These are phyloP conservation scores for Biscogniauxia mediterranea DNA, from an alignment of 2,329 filamentous ascomycete species.

Conservation along the genomic window DNA sequence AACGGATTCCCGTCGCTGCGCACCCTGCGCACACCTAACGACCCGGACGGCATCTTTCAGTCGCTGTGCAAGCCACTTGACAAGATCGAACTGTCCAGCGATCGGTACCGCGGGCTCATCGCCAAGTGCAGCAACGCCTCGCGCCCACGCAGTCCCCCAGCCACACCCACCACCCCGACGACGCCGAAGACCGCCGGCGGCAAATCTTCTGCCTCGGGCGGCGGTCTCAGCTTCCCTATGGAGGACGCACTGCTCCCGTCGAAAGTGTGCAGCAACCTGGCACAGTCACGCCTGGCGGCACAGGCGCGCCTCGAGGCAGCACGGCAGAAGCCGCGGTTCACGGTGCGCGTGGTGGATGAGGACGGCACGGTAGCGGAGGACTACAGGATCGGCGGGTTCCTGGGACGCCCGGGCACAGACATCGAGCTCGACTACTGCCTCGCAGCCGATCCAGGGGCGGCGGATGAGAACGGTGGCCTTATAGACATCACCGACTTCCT, in stretches of 20 bases:
- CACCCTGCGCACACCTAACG: slow-evolving; percentile 62
- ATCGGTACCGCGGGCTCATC: slow-evolving; percentile 42
- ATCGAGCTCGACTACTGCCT: slow-evolving; percentile 57
- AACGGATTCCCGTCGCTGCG: slow-evolving; percentile 62
- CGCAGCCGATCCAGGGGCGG: slow-evolving; percentile 53
- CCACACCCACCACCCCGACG: slow-evolving; percentile 36
- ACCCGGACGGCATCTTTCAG: slow-evolving; percentile 69
- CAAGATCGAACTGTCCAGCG: slow-evolving; percentile 49
- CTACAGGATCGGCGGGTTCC: slow-evolving; percentile 57
- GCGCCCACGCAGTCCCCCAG: slow-evolving; percentile 24
- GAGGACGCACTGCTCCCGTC: slow-evolving; percentile 26
- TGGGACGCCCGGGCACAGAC: slow-evolving; percentile 57
- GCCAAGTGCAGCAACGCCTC: slow-evolving; percentile 20
- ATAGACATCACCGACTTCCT: slow-evolving; percentile 52
- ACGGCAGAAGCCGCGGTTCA: slow-evolving; percentile 51
- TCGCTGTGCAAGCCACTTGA: slow-evolving; percentile 63
- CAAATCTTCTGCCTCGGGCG: slow-evolving; percentile 14
- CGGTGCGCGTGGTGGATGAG: slow-evolving; percentile 57
- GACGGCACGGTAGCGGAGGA: slow-evolving; percentile 50
- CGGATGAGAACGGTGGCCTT: slow-evolving; percentile 56
- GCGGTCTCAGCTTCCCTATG: slow-evolving; percentile 26
- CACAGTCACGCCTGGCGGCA: slow-evolving; percentile 58
- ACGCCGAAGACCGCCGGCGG: slow-evolving; percentile 25
- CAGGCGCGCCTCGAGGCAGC: slow-evolving; percentile 64
- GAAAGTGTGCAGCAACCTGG: slow-evolving; percentile 44